Evolutionary conservation across 2,329 filamentous ascomycete genomes (phyloP).

Genomic region (Fusarium mangiferae): DNA sequence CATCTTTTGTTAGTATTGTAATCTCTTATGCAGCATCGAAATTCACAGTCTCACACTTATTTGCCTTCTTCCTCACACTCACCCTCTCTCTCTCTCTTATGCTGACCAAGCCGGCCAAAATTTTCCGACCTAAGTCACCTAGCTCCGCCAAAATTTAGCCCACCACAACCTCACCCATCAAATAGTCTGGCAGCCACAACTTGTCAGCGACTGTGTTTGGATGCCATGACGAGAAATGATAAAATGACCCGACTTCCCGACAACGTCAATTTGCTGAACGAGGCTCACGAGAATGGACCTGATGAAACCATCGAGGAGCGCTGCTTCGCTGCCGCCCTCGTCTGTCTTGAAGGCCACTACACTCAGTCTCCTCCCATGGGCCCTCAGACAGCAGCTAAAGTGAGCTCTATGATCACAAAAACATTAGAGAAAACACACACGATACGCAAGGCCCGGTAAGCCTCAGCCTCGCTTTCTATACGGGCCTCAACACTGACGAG

Average conservation of each 20-base stretch:
- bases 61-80: neutral
- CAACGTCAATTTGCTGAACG: constrained; percentile 25
- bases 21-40: neutral
- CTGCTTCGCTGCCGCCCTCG: constrained; percentile 68
- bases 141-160: constrained; percentile 36
- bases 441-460: constrained; percentile 68
- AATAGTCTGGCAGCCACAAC: constrained; percentile 12
- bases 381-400: constrained; percentile 63
- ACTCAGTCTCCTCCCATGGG: constrained; percentile 67
- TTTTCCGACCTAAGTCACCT: constrained; percentile 34
- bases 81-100: neutral
- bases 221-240: constrained; percentile 30
- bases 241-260: constrained; percentile 45
- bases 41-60: neutral
- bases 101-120: constrained; percentile 45
- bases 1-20: neutral
- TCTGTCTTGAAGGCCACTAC: constrained; percentile 71
- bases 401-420: constrained; percentile 67
- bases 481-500: constrained; percentile 19
- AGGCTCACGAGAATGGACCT: constrained; percentile 30
- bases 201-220: neutral
- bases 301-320: constrained; percentile 70
- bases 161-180: constrained; percentile 28
- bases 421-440: constrained; percentile 73
- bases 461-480: neutral